Evolutionary conservation across 2,329 filamentous ascomycete genomes (phyloP).

Genomic region (Pezizomycotina sp.): DNA sequence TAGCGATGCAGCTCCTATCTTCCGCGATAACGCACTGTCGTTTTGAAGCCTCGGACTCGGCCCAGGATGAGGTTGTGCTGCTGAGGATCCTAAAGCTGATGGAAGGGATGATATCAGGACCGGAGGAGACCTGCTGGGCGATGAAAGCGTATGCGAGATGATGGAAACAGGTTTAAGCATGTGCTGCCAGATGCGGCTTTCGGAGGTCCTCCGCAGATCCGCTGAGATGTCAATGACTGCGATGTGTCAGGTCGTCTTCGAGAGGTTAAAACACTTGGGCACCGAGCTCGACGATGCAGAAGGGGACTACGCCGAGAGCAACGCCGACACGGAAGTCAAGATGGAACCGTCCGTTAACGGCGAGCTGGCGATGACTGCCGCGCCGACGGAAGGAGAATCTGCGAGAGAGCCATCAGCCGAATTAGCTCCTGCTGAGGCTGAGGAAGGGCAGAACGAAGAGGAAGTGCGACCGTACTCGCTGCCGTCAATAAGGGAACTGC

Average conservation of each 20-base stretch:
- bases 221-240: constrained; percentile 95
- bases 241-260: constrained; percentile 98
- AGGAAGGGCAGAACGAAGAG: constrained; percentile 28
- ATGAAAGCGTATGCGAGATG: constrained; percentile 98
- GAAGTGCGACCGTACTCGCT: constrained; percentile 72
- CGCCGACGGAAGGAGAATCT: constrained; percentile 17
- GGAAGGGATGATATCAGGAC: constrained; percentile 94
- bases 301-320: constrained; percentile 48
- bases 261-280: constrained; percentile 74
- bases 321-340: constrained; percentile 57
- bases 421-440: constrained; percentile 33
- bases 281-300: constrained; percentile 43
- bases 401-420: constrained; percentile 18
- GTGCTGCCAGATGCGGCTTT: constrained; percentile 84
- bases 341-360: constrained; percentile 66
- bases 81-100: constrained; percentile 90
- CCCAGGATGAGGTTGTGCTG: constrained; percentile 87
- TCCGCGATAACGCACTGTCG: constrained; percentile 93
- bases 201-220: constrained; percentile 73
- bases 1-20: constrained; percentile 87
- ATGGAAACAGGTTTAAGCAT: constrained; percentile 97
- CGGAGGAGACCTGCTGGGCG: constrained; percentile 80
- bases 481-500: constrained; percentile 84
- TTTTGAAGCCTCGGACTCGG: constrained; percentile 89
- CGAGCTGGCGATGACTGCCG: constrained; percentile 37